Conservation (phyloP, 1,284 basidiomycete genomes). For the Malassezia dermatis region DNA sequence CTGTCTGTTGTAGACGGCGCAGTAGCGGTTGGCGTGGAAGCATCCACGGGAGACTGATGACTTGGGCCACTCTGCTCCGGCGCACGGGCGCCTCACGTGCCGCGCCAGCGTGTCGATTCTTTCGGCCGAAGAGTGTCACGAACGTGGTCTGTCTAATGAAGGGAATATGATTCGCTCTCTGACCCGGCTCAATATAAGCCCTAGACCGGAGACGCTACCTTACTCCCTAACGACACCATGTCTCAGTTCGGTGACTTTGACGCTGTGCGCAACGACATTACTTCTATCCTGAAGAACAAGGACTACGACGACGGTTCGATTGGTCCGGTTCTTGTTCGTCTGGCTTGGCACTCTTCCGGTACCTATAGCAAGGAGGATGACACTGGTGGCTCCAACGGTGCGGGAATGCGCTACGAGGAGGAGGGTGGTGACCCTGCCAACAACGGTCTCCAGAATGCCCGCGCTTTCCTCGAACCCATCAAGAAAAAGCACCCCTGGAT, state of each 20-base stretch:
- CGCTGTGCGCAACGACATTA: slow-evolving; percentile 39
- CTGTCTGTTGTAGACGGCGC: slow-evolving; percentile 31
- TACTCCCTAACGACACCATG: slow-evolving; percentile 4
- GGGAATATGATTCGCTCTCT: not conserved
- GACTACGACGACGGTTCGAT: slow-evolving; percentile 38
- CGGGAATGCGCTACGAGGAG: slow-evolving; percentile 44
- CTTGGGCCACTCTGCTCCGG: not conserved
- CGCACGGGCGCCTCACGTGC: not conserved
- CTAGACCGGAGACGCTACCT: not conserved
- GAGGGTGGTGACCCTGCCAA: slow-evolving; percentile 70
- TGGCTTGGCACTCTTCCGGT: slow-evolving; percentile 76
- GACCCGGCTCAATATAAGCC: not conserved
- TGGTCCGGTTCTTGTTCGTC: slow-evolving; percentile 64
- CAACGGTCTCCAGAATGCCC: slow-evolving; percentile 70
- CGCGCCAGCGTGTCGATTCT: not conserved
- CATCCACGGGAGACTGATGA: not conserved
- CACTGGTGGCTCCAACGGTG: slow-evolving; percentile 61
- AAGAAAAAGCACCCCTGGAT: slow-evolving; percentile 55
- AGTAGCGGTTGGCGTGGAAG: slow-evolving; percentile 17
- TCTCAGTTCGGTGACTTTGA: slow-evolving; percentile 34
- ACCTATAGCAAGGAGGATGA: slow-evolving; percentile 64
- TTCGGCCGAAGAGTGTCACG: not conserved
- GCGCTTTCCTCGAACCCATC: slow-evolving; percentile 72
- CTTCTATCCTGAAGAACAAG: slow-evolving; percentile 40
- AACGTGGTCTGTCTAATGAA: not conserved